Evolutionary conservation across 2,329 filamentous ascomycete genomes (phyloP).

Genomic region (Xylaria sp.): DNA sequence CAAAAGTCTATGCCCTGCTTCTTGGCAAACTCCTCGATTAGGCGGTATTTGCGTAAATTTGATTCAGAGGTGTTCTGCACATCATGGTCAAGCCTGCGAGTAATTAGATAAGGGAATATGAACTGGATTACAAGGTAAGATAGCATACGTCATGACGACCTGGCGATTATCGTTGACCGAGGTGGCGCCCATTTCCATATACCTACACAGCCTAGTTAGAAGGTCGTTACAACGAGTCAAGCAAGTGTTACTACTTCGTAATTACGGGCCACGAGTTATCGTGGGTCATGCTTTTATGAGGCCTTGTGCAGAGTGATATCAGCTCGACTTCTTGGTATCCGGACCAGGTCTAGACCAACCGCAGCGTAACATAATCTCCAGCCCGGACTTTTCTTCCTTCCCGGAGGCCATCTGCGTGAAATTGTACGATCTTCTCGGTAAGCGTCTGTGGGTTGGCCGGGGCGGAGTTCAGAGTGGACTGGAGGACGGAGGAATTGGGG

Average conservation of each 20-base stretch:
- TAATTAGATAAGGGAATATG: neutral
- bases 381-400: conserved; percentile 54
- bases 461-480: neutral
- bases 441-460: neutral
- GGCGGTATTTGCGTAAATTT: conserved; percentile 82
- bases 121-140: neutral
- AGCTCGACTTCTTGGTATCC: too few relatives aligned
- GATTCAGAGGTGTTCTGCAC: too few relatives aligned
- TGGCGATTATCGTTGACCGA: conserved; percentile 72
- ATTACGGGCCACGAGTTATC: conserved; percentile 80
- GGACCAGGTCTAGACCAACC: too few relatives aligned
- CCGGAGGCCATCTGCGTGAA: neutral
- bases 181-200: conserved; percentile 79
- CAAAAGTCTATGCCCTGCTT: conserved; percentile 77
- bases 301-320: too few relatives aligned
- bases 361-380: conserved; percentile 84
- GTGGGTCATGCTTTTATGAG: conserved; percentile 85
- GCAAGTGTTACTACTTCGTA: too few relatives aligned
- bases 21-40: conserved; percentile 81
- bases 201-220: conserved; percentile 43
- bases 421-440: neutral
- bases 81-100: too few relatives aligned
- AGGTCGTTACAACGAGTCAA: too few relatives aligned
- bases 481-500: neutral
- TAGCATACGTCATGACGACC: conserved; percentile 67